A percentile compares a stretch with the other conserved stretches of the same genome.
Evolutionary conservation across 495 filamentous ascomycete genomes (phyloP).

Genomic region (Penicillium atrosanguineum): DNA sequence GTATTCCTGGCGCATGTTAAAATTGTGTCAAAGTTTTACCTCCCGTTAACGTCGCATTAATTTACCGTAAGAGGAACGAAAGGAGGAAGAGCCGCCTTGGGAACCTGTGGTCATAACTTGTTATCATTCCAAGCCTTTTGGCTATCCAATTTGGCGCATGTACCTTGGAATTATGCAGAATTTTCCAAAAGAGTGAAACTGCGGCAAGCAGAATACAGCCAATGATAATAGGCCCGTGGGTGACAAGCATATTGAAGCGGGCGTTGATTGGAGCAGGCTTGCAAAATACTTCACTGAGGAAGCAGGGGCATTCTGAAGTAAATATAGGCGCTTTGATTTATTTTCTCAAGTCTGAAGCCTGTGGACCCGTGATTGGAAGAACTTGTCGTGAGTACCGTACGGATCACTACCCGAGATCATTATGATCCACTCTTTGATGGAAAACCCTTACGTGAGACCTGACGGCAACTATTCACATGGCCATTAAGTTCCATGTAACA

Average conservation of each 20-base stretch:
- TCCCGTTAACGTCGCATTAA: neutral
- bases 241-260: neutral
- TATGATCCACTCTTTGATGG: neutral
- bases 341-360: too few relatives aligned
- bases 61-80: neutral
- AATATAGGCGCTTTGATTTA: neutral
- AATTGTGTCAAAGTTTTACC: neutral
- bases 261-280: neutral
- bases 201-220: neutral
- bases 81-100: neutral
- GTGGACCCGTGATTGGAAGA: too few relatives aligned
- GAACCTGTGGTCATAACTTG: neutral
- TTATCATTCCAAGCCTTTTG: neutral
- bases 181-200: neutral
- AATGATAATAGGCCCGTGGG: neutral
- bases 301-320: neutral
- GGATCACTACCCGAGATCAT: neutral
- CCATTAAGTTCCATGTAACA: neutral
- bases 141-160: neutral
- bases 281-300: neutral
- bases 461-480: neutral
- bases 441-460: neutral
- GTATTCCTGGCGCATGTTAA: neutral
- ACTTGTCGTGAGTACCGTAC: too few relatives aligned
- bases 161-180: neutral